Percentiles rank a stretch among this genome's conserved stretches.
phyloP scores from a whole-genome alignment of 306 rosid genomes.

The Arachis hypogaea region DNA sequence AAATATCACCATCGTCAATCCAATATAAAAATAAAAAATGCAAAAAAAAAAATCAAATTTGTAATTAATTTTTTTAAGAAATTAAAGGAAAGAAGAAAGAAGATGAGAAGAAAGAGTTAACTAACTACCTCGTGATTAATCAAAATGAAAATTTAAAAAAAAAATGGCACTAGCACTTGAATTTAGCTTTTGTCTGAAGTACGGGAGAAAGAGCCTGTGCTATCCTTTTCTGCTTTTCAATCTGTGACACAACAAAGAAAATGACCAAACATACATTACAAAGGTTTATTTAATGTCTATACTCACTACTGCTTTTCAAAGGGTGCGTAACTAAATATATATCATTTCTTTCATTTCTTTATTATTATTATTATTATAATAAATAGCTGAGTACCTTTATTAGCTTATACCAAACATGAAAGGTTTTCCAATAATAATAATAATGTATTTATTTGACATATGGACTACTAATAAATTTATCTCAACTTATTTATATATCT shows the following conservation, averaged over 20 bases:
- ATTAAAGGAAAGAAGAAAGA: too few species aligned
- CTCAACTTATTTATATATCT: too few species aligned
- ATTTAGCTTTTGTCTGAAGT: slow-evolving; percentile 40
- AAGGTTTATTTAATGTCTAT: slow-evolving; percentile 23
- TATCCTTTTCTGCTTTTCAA: slow-evolving; percentile 45
- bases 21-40: too few species aligned
- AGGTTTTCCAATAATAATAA: slow-evolving; percentile 24
- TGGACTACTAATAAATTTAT: too few species aligned
- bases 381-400: background rate
- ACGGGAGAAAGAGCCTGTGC: slow-evolving; percentile 39
- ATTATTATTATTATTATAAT: too few species aligned
- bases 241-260: slow-evolving; percentile 39
- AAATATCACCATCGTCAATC: too few species aligned
- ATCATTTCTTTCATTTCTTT: too few species aligned
- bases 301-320: slow-evolving; percentile 32
- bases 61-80: too few species aligned
- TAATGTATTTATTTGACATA: slow-evolving; percentile 1
- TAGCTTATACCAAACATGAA: slow-evolving; percentile 29
- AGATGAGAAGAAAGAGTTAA: too few species aligned
- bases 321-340: slow-evolving; percentile 4
- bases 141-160: background rate
- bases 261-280: slow-evolving; percentile 35
- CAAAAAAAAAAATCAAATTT: too few species aligned
- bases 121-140: background rate
- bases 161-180: background rate